Evolutionary conservation across 1,139 yeast species (phyloP).

Genomic region (Kodamaea fungicola): DNA sequence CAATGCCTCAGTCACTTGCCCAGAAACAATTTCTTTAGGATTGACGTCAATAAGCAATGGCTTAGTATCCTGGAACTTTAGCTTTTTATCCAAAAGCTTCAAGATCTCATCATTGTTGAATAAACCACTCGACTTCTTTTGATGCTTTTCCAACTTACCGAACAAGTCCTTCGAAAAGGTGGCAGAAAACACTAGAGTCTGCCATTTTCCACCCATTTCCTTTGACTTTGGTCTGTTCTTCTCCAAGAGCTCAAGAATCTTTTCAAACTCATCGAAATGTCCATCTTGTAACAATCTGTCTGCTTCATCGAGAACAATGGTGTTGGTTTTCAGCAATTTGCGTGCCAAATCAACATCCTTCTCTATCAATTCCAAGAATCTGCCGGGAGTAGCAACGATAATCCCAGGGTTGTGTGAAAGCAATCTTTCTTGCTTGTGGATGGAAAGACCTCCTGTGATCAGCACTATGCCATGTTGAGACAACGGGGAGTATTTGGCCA

Average conservation of each 20-base stretch:
- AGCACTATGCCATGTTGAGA: slow-evolving; percentile 62
- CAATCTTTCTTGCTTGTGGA: slow-evolving; percentile 86
- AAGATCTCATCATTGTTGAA: slow-evolving; percentile 53
- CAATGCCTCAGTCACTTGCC: slow-evolving; percentile 75
- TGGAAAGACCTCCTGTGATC: slow-evolving; percentile 90
- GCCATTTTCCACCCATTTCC: slow-evolving; percentile 57
- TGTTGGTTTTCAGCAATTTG: slow-evolving; percentile 61
- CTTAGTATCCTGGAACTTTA: slow-evolving; percentile 54
- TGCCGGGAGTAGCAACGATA: slow-evolving; percentile 94
- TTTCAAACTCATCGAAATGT: slow-evolving; percentile 89
- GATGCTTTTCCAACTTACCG: slow-evolving; percentile 56
- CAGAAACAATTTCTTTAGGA: slow-evolving; percentile 79
- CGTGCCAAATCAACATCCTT: slow-evolving; percentile 52
- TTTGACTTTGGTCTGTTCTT: slow-evolving; percentile 29
- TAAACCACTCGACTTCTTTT: slow-evolving; percentile 33
- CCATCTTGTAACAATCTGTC: slow-evolving; percentile 94
- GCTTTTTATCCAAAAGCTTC: slow-evolving; percentile 51
- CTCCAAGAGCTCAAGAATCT: slow-evolving; percentile 62
- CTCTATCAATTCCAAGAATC: slow-evolving; percentile 78
- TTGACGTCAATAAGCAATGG: slow-evolving; percentile 79
- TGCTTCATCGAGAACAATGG: slow-evolving; percentile 92
- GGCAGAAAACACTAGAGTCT: slow-evolving; percentile 90
- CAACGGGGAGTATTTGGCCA: slow-evolving; percentile 61
- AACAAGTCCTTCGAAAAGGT: slow-evolving; percentile 85
- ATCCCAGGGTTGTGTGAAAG: slow-evolving; percentile 74